Base-by-base conservation (phyloP, 192 early-diverging fungal genomes). In the Coemansia sp. region DNA sequence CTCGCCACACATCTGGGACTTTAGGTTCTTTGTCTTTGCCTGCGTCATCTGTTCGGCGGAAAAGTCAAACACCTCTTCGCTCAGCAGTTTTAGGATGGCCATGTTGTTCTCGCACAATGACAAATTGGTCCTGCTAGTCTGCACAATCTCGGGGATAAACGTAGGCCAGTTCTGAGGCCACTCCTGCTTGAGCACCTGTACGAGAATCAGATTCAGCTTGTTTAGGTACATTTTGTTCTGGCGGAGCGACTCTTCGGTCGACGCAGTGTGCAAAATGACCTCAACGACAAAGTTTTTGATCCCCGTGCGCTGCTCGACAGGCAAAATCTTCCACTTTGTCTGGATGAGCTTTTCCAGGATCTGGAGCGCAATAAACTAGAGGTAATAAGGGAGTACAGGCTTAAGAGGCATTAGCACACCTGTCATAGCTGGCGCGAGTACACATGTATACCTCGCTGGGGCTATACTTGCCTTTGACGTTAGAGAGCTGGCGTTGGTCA, bases 121-220 rank as follows among this genome's bases (percentile, higher is more conserved):
- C 10, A 98, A 76, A 63, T 92, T 98, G 17, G 88, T 85, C 68
- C 91, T 91, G 77, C 93, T 93, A 12, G 96, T 94, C n/a, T 83
- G 81, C 27, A 99, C 93, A 65, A 99, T 95, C 79, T 98, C 96
- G 17, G 97, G 92, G 63, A 99, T 98, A 69, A 99, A 99, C 24
- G 84, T 82, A 3, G 97, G 97, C 97, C 97, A 99, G 70, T 96
- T 95, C 68, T 93, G 93, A 11, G 97, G 97, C 97, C 97, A 99
- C 74, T 99, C 97, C 76, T 99, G 95, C 81, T 99, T 99, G 62
- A 99, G 73, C 48, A 99, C 97, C 88, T 98, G 95, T 0, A 99
- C 97, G 41, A 99, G 80, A 8, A 94, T 93, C 82, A 97, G 85
- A 83, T 99, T 99, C 34, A 99, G 85, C 82, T 99, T 81, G 78